Base-by-base conservation (phyloP, 176 grass and related monocot genomes). In the Olyra latifolia region DNA sequence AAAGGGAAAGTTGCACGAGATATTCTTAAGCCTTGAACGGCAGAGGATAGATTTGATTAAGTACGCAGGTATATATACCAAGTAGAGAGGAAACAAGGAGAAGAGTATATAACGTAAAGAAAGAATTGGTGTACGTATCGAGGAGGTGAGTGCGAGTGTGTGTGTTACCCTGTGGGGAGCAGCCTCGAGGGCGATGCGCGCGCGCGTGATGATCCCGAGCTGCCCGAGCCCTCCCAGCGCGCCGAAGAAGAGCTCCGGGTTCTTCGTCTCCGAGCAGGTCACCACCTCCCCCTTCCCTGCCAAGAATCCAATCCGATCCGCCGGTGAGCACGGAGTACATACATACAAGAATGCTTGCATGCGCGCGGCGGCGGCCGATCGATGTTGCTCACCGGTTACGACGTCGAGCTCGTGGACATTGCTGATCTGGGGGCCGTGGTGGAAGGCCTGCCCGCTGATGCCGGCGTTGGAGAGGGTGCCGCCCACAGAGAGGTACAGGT, bases 401-500 rank as follows among this genome's bases (percentile, higher is more conserved):
- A 98, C 82, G 62, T 95, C 96, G 56, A 95, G 88, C 88, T 95
- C 86, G 74, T 91, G 83, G 79, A 93, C 90, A 58, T 93, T 95
- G 84, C 86, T 91, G 76, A 93, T 92, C 83, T 94, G 95, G 0
- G 95, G 92, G 0, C 95, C 95, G 24, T 98, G 85, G 79, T 92
- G 88, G 88, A 98, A 98, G 2, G 95, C 85, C 69, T 98, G 95
- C 0, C 95, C 95, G 68, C 95, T 98, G 58, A 94, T 91, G 52
- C 92, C 95, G 53, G 95, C 92, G 82, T 98, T 98, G 5, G 95
- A 98, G 38, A 98, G 92, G 15, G 95, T 98, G 11, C 95, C 95
- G n/a, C 95, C 95, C 13, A 94, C 95, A 29, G 95, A 91, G 5
- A 98, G 85, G 83, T 94, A 94, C 10, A 98, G 85, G 83, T 98